Base-by-base conservation (phyloP, 306 rosid species). In the Luffa aegyptiaca region DNA sequence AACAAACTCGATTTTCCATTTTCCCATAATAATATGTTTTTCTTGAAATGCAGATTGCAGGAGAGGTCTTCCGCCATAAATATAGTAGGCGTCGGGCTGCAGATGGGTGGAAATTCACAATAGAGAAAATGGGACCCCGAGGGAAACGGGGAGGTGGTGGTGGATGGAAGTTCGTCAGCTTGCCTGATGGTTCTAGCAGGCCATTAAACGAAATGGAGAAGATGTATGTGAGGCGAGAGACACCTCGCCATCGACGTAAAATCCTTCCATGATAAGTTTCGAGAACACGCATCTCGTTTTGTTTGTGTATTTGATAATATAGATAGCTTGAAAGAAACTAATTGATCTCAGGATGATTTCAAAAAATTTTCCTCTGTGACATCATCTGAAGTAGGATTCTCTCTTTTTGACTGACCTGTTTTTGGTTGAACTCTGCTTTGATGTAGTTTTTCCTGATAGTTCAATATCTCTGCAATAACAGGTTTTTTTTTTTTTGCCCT, bases 111-210 rank as follows among this genome's bases (percentile, higher is more conserved):
- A 86, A 89, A 80, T 85, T 89, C 77, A 92, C 92, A 0, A 89
- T 95, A 55, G 97, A 95, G 88, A 95, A 91, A 87, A 10, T 95
- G 85, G 98, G 98, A 73, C 64, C 89, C 2, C 84, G 70, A 35
- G 98, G 97, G 77, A 92, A 90, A 84, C 93, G 91, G 79, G 97
- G 98, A 42, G 86, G 83, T 68, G 96, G 91, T 5, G 97, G 97
- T 0, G 97, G 97, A 57, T 90, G 97, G 98, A 95, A 88, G 87
- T 92, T 95, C 80, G 93, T 89, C 16, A 91, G 96, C 88, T 73
- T 86, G 82, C 90, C 97, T 0, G 92, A 95, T 89, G 98, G 98
- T 80, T 95, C 97, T 20, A 92, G 89, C 64, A 84, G 98, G 77
- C 93, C 96, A 5, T 86, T 91, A 77, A 90, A 92, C 59, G 97